Base-by-base conservation (phyloP, 2,329 filamentous ascomycete genomes). In the Talaromyces sp. region DNA sequence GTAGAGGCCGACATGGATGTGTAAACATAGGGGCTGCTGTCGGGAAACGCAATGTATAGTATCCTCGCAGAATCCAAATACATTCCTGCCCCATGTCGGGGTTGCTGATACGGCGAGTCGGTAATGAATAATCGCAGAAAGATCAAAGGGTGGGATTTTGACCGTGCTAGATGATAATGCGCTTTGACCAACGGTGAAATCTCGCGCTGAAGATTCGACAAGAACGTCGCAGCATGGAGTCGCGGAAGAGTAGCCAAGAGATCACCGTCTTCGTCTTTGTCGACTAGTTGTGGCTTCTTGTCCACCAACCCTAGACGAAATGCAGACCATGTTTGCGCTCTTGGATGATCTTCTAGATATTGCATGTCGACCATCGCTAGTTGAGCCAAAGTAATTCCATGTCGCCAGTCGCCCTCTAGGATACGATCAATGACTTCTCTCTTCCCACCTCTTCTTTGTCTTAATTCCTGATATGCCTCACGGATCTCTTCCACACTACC, bases 1-100 rank as follows among this genome's bases (percentile, higher is more conserved):
- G 66, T 59, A 5, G 73, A 65, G 15, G 71, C 64, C 1, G 78
- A 70, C 11, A 84, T 70, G 1, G 82, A 84, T 7, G 83, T 79
- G 70, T 90, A 95, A 45, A 95, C 77, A 62, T 86, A 86, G 0
- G 90, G 89, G 10, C 89, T 87, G 35, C 86, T 88, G 67, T 93
- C 87, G 0, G 91, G 91, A 65, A 95, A 93, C 1, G 89, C 88
- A 60, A 95, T 78, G 67, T 90, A 94, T 39, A 96, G 82, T 2
- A 88, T 87, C 62, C 85, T 83, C 11, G 86, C 86, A 1, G 83
- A 77, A 62, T 90, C 86, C n/a, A 78, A 79, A 39, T 74, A 67
- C 58, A 66, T 72, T 58, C 68, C 71, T 21, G 70, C 63, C 6
- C 57, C 64, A 65, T 73, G 72, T 35, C 73, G 69, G 52, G 79